Base-by-base conservation (phyloP, 192 early-diverging fungal species). In the Haplosporangium gracile region DNA sequence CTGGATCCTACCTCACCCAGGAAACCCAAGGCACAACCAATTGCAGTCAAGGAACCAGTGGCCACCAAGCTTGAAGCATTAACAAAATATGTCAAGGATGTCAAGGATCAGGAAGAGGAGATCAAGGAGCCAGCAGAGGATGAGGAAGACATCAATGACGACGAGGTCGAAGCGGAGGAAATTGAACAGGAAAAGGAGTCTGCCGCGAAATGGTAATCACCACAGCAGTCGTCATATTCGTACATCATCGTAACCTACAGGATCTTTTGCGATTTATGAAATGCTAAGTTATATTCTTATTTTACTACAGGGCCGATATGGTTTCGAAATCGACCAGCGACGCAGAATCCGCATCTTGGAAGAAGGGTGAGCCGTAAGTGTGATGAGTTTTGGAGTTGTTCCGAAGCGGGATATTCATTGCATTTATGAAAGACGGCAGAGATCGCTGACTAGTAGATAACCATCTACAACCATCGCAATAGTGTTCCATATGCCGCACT, bases 401-500 rank as follows among this genome's bases (percentile, higher is more conserved):
- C n/a, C 5, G 11, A 22, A 47, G 18, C 22, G 5, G 38, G 13
- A 68, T 38, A 38, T 2, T 72, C 38, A 5, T 24, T 2, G 22
- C 51, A 49, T 40, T 29, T 60, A 40, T 60, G 20, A 4, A 65
- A n/a, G 34, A 42, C 29, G 15, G 15, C n/a, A 49, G 20, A 51
- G 8, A 63, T 43, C 13, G 39, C 29, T 36, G 36, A 42, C 18
- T 34, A 53, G 57, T 16, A 18, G 29, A 42, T 34, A 32, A 34
- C 24, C 53, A 2, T 72, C 34, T 40, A 60, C 68, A 42, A 73
- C 42, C 45, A 72, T n/a, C 38, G 32, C 36, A 70, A 11, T 80
- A 93, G 92, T 51, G 88, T 93, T n/a, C 96, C 97, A 24, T 99
- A 98, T 82, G 88, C 93, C 60, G 95, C 92, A 0, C 89, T 99